These are phyloP conservation scores for Croton laevigatus DNA, from an alignment of 441 rosid species.

Conservation along the genomic window DNA sequence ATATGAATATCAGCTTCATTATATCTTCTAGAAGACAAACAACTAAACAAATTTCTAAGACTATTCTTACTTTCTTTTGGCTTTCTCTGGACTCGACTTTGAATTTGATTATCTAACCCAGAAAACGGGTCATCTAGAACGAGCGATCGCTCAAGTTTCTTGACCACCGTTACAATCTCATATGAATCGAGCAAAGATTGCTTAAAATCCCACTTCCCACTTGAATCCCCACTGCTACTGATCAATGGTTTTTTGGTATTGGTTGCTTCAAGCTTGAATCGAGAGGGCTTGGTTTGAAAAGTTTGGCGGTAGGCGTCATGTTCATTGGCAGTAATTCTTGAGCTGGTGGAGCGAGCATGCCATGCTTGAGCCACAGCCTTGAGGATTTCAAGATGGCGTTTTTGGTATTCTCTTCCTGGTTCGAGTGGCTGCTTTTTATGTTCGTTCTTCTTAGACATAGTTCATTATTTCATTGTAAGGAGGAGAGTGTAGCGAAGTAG, in stretches of 20 bases:
- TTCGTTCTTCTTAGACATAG: no score
- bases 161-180: conserved; percentile 57
- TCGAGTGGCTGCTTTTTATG: no score
- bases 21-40: conserved; percentile 47
- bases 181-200: conserved; percentile 69
- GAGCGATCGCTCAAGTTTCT: conserved; percentile 51
- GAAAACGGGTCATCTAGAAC: conserved; percentile 36
- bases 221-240: conserved; percentile 5
- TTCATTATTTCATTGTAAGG: no score
- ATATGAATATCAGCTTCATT: conserved; percentile 18
- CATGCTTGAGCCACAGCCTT: conserved; percentile 87
- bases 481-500: no score
- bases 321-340: conserved; percentile 38
- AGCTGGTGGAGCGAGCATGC: conserved; percentile 46
- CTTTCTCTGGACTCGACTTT: conserved; percentile 26
- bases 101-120: conserved; percentile 15
- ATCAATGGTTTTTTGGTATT: conserved; percentile 27
- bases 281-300: conserved; percentile 47
- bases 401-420: conserved; percentile 2
- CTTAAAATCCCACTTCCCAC: conserved; percentile 53
- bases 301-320: conserved; percentile 43
- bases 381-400: conserved; percentile 48
- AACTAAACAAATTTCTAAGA: conserved; percentile 56
- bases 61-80: conserved; percentile 50
- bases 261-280: conserved; percentile 66